Conservation (phyloP, 1,284 basidiomycete species). For the Flammula alnicola region DNA sequence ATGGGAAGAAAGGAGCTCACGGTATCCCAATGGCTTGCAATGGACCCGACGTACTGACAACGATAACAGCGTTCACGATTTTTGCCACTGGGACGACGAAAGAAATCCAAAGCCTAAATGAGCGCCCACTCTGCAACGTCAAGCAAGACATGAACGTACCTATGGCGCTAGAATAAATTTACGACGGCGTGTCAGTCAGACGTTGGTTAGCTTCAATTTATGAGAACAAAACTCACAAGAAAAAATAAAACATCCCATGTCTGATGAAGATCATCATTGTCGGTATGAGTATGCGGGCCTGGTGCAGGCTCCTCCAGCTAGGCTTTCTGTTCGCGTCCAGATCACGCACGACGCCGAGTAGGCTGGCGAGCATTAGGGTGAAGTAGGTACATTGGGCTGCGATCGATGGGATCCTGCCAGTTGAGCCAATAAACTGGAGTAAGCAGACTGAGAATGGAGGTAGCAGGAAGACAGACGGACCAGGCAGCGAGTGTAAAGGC, state of each 20-base stretch:
- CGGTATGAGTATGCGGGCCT: slow-evolving; percentile 21
- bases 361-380: slow-evolving; percentile 19
- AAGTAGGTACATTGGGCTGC: slow-evolving; percentile 19
- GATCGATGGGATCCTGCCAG: slow-evolving; percentile 23
- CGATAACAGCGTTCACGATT: slow-evolving; percentile 19
- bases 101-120: background rate
- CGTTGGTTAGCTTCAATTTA: too few species aligned
- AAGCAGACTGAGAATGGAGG: background rate
- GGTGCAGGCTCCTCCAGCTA: slow-evolving; percentile 12
- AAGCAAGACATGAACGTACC: slow-evolving; percentile 11
- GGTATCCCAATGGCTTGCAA: slow-evolving; percentile 21
- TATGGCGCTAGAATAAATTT: slow-evolving; percentile 14
- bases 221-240: slow-evolving; percentile 16
- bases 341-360: slow-evolving; percentile 18
- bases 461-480: slow-evolving; percentile 6
- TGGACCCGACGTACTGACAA: slow-evolving; percentile 16
- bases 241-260: slow-evolving; percentile 24
- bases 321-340: slow-evolving; percentile 14
- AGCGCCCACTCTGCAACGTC: background rate
- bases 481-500: slow-evolving; percentile 19
- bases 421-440: background rate
- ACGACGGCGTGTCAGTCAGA: background rate
- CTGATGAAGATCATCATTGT: slow-evolving; percentile 24
- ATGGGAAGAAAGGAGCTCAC: slow-evolving; percentile 1
- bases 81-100: slow-evolving; percentile 16